Evolutionary conservation across 164 flowering plant genomes (phyloP).

Genomic region (Annona cherimola): DNA sequence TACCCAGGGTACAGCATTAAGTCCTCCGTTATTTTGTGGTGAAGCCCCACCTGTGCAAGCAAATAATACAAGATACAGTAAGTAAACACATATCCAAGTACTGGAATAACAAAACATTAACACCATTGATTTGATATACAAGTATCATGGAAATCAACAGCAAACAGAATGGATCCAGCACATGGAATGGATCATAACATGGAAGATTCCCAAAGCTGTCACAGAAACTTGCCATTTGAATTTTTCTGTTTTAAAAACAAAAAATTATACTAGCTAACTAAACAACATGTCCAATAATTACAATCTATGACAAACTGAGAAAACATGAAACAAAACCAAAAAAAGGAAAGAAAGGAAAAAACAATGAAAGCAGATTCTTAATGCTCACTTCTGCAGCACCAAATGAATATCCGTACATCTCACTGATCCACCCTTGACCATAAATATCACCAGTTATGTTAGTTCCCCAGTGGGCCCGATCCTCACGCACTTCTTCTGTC

Average conservation of each 20-base stretch:
- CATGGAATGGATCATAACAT: no score
- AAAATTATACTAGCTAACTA: no score
- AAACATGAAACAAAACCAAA: not conserved
- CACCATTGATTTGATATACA: no score
- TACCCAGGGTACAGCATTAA: constrained; percentile 98
- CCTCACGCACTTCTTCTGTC: constrained; percentile 95
- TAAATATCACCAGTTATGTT: constrained; percentile 93
- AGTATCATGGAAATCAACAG: no score
- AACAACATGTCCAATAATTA: no score
- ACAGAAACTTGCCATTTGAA: no score
- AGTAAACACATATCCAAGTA: no score
- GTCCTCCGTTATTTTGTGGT: constrained; percentile 83
- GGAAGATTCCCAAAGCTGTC: no score
- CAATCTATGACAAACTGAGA: no score
- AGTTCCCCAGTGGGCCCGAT: constrained; percentile 89
- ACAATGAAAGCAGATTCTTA: not conserved
- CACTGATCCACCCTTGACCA: constrained; percentile 98
- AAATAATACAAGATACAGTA: not conserved
- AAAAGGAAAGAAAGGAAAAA: not conserved
- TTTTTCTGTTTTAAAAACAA: no score
- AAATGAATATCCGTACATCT: constrained; percentile 99
- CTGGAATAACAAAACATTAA: not conserved
- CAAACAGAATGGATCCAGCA: no score
- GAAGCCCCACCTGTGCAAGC: constrained; percentile 76
- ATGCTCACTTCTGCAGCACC: constrained; percentile 94